These are phyloP conservation scores for Fusarium staphyleae DNA, from an alignment of 2,329 filamentous ascomycete genomes.

Conservation along the genomic window DNA sequence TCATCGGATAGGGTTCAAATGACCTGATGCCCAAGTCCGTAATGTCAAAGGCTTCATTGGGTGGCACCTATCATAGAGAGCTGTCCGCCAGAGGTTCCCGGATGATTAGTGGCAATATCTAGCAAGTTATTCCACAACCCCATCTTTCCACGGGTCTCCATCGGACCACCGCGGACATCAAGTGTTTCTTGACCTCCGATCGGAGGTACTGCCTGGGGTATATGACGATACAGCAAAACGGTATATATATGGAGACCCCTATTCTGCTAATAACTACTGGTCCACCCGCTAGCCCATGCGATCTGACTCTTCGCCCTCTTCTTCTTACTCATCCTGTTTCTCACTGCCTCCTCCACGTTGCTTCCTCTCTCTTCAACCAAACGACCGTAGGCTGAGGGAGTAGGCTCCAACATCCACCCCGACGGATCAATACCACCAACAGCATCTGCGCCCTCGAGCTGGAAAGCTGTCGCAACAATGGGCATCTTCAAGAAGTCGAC, in stretches of 20 bases:
- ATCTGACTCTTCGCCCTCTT: constrained; percentile 6
- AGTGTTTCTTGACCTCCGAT: constrained; percentile 34
- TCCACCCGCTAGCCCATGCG: constrained; percentile 5
- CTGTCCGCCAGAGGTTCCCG: constrained; percentile 1
- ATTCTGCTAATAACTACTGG: constrained; percentile 27
- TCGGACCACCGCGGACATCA: constrained; percentile 22
- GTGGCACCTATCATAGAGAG: background rate
- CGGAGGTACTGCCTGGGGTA: constrained; percentile 29
- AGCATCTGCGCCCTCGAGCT: background rate
- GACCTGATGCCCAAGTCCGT: background rate
- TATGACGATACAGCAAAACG: constrained; percentile 11
- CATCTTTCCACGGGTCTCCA: constrained; percentile 6
- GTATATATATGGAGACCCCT: constrained; percentile 30
- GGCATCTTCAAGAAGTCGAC: constrained; percentile 22
- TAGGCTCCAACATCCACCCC: background rate
- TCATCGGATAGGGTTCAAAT: background rate
- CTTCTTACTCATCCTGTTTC: background rate
- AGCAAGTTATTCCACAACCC: constrained; percentile 3
- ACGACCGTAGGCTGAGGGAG: background rate
- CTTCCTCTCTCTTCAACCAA: background rate
- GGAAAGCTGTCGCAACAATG: constrained; percentile 8
- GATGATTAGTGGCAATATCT: background rate
- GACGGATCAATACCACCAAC: background rate
- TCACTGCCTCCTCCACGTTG: background rate
- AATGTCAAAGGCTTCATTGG: constrained; percentile 22